phyloP scores from a whole-genome alignment of 345 rosid genomes.

The Gossypium mustelinum region DNA sequence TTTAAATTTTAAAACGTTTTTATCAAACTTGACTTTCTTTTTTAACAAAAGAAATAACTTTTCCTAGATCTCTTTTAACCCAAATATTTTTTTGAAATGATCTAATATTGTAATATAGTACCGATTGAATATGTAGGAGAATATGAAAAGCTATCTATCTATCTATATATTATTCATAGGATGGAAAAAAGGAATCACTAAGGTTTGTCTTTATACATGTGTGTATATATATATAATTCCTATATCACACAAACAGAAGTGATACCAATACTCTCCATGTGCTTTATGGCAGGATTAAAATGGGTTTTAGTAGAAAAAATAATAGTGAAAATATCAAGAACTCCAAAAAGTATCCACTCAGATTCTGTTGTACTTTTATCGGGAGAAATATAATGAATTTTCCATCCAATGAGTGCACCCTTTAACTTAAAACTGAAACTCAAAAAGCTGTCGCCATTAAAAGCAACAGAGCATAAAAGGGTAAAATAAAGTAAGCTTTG shows the following conservation, averaged over 20 bases:
- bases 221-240: no score
- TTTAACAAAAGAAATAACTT: no score
- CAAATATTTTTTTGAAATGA: no score
- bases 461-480: background rate
- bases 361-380: background rate
- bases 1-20: no score
- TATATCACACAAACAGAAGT: background rate
- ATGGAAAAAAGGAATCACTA: no score
- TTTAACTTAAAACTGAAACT: constrained; percentile 9
- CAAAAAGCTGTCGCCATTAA: background rate
- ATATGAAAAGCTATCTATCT: no score
- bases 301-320: background rate
- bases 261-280: background rate
- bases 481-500: constrained; percentile 8
- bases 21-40: no score
- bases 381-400: background rate
- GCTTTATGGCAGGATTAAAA: constrained; percentile 8
- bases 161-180: no score
- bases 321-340: background rate
- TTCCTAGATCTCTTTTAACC: no score
- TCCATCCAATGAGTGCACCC: constrained; percentile 25
- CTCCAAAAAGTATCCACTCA: constrained; percentile 2
- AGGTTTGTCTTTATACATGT: no score
- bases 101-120: no score
- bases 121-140: no score